Evolutionary conservation across 176 grass and related monocot genomes (phyloP).

Genomic region (Sorghum bicolor): Sorghum_bicolor_NCBIv3 NC_012873.2:62858501-62859000

Average conservation of each 20-base stretch:
- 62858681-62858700: neutral
- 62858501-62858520: constrained; percentile 51
- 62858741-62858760: neutral
- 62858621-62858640: no score
- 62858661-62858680: neutral
- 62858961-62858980: neutral
- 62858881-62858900: neutral
- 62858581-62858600: neutral
- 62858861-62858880: constrained; percentile 7
- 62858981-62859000: no score
- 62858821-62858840: constrained; percentile 13
- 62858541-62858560: neutral
- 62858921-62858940: neutral
- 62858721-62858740: neutral
- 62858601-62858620: neutral
- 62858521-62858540: neutral
- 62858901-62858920: neutral
- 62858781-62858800: neutral
- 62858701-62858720: neutral
- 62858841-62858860: constrained; percentile 18
- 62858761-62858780: neutral
- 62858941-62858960: neutral
- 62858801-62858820: constrained; percentile 49
- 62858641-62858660: neutral
- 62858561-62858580: neutral